These are phyloP conservation scores for California macrophylla DNA, from an alignment of 441 rosid species.

Conservation along the genomic window DNA sequence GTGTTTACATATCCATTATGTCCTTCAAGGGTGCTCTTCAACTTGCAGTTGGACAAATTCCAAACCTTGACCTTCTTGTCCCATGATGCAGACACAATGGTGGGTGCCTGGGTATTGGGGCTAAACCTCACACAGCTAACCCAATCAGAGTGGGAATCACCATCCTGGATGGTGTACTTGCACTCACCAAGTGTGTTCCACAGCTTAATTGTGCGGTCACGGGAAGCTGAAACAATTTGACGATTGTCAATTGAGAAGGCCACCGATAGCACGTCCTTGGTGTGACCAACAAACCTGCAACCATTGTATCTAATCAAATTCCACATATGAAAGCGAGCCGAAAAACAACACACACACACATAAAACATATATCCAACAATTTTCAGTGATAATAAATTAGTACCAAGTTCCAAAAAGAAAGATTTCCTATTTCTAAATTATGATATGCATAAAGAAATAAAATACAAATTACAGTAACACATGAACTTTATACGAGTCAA, in stretches of 20 bases:
- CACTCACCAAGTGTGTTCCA: slow-evolving; percentile 94
- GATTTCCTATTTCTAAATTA: no score
- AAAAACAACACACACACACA: neutral
- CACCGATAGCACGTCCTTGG: slow-evolving; percentile 86
- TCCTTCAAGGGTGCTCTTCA: slow-evolving; percentile 59
- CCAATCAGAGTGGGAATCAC: slow-evolving; percentile 72
- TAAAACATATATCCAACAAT: neutral
- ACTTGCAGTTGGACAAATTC: slow-evolving; percentile 84
- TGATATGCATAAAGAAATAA: no score
- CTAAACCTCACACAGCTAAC: slow-evolving; percentile 87
- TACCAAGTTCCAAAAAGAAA: no score
- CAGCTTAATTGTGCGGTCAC: slow-evolving; percentile 71
- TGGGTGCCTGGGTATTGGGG: slow-evolving; percentile 65
- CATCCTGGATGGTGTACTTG: slow-evolving; percentile 76
- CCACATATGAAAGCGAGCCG: neutral
- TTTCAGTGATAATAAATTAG: no score
- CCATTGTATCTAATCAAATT: neutral
- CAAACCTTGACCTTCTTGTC: slow-evolving; percentile 82
- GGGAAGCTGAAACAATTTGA: slow-evolving; percentile 93
- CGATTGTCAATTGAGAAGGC: slow-evolving; percentile 94
- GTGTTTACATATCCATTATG: slow-evolving; percentile 81
- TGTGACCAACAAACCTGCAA: slow-evolving; percentile 61
- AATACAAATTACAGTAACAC: no score
- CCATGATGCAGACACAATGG: slow-evolving; percentile 77
- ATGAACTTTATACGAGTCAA: no score